Base-by-base conservation (phyloP, 2,329 filamentous ascomycete genomes). In the Aureobasidium sp. region DNA sequence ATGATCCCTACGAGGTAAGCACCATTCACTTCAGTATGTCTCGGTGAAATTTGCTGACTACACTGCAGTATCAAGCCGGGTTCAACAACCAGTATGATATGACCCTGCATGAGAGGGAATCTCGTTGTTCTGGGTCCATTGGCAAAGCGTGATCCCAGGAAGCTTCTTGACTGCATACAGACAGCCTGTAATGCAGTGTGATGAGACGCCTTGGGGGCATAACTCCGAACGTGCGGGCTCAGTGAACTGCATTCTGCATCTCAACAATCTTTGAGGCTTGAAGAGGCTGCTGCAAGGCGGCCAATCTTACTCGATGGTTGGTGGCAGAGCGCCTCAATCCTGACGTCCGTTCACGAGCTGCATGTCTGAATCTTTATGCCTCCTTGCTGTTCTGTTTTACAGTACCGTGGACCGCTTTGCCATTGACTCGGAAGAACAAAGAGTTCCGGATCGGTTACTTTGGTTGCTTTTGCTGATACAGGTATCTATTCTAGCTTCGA, bases 1-100 rank as follows among this genome's bases (percentile, higher is more conserved):
- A 82, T 65, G 80, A 82, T 68, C 80, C 79, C 39, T 82, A 82
- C 68, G 70, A 79, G 70, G 77, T 78, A 71, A 66, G 67, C 68
- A 63, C 37, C n/a, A 31, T n/a, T 52, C 49, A 24, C 40, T 33
- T 24, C 39, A 45, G 39, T 17, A 48, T 40, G 57, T 49, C 44
- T 59, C 56, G 56, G 45, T 39, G 33, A 27, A 60, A 50, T 60
- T n/a, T 24, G 9, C 44, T 60, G 39, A 49, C 52, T 65, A 58
- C 39, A 3, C 24, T 60, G 57, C 59, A 79, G 72, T 85, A 85
- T 67, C 80, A 83, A 78, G 70, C 77, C 22, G 83, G 82, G 22
- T 84, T 84, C 66, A 78, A 78, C 40, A 85, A 85, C 68, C 67
- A 68, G 70, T 74, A 73, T 64, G 74, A 69, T 61, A 65, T 37